Base-by-base conservation (phyloP, 2,329 filamentous ascomycete species). In the Diaporthe citriasiana region DNA sequence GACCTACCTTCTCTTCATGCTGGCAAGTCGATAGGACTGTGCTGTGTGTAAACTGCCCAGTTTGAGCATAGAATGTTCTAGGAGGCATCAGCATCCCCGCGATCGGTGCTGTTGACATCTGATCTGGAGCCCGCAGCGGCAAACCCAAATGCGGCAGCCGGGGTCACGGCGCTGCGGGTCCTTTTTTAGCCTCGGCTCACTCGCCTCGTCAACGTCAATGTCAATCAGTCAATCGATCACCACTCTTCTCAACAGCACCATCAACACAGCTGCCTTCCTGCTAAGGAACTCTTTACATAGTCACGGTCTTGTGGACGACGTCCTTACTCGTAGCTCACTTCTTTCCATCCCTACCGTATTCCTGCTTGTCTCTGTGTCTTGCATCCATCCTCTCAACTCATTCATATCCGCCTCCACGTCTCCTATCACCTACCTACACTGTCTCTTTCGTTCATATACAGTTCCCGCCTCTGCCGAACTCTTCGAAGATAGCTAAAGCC, bases 131-230 rank as follows among this genome's bases (percentile, higher is more conserved):
- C 63, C 63, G 5, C 45, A 38, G 63, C 63, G 45, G 63, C 30
- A 51, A 56, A 51, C 33, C 33, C 45, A 38, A n/a, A n/a, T 51
- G 63, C 45, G 63, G 63, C 33, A 51, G 50, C 63, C 63, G 63
- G 63, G 60, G 60, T 60, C 33, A 9, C n/a, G 45, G 35, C 63
- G n/a, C n/a, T 4, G 63, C 47, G 63, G 63, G 63, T 68, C 63
- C 40, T 68, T 68, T 68, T 68, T 68, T 68, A 68, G 63, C 63
- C 63, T 68, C 63, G 63, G 63, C 63, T 68, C 63, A 22, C 63
- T 40, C 63, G n/a, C 47, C 63, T 68, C 63, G 25, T 30, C 63
- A 40, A 51, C 27, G 47, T 68, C 63, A 66, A 51, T 19, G 33
- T 66, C 45, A 50, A 47, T 27, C 40, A 25, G 22, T 45, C 55